Evolutionary conservation across 768 basidiomycete genomes (phyloP), one percentile per base, ranked within the genome.

Genomic region (Hydnum rufescens): DNA sequence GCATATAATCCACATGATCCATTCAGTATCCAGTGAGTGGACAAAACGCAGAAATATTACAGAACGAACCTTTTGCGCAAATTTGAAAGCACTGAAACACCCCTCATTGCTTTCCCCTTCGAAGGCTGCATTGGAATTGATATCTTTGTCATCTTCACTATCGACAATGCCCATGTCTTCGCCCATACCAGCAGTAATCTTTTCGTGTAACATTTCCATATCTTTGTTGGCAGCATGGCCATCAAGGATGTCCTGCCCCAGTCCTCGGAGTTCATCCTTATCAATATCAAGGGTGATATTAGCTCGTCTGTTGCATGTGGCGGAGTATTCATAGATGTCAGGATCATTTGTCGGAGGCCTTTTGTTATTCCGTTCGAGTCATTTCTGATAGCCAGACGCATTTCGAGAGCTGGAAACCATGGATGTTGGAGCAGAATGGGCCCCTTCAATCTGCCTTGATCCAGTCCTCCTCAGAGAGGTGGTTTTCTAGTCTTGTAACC

Each of bases 91-190:
- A 5, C 76, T 77, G 64, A 78, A 87, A 2, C 71, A 67, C n/a
- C 89, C 85, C 53, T 78, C 78, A 31, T 86, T 84, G 52, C 74
- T 77, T 61, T 84, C 81, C 55, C 55, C 59, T 6, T 85, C 82
- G 55, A 86, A 84, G 1, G 84, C 87, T 56, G 71, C 78, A 59
- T 90, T 87, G 56, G 78, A 82, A 55, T 86, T 82, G 43, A 89
- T 74, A 55, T 89, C 85, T 60, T 89, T 85, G 60, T 90, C 87
- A 57, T 90, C 82, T 1, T 67, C 76, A 55, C 74, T 76, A 31
- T 70, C 57, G 2, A 65, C 54, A 44, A 60, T 56, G 8, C 60
- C 64, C 4, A 60, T 56, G 8, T 62, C 65, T 16, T 61, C 67
- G 22, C 60, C 59, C 56, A 61, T 32, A 47, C 43, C 19, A 54